These are phyloP conservation scores for Linaria vulgaris DNA, from an alignment of 257 asterid species.

Conservation along the genomic window DNA sequence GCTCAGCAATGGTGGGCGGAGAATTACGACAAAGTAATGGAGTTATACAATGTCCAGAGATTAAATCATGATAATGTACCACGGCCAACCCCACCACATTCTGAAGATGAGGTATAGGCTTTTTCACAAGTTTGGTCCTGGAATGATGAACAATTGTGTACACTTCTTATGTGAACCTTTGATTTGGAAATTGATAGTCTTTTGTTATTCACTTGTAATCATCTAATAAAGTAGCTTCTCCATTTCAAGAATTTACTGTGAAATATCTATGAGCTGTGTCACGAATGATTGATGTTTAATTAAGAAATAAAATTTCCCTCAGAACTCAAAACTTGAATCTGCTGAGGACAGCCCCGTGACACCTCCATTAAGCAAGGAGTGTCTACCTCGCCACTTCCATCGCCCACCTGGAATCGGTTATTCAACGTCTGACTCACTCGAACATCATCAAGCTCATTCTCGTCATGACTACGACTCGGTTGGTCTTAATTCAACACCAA, in stretches of 20 bases:
- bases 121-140: constrained; percentile 11
- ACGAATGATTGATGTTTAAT: not conserved
- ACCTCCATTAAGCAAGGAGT: constrained; percentile 69
- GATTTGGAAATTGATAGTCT: not conserved
- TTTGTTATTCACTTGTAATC: not conserved
- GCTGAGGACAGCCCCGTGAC: constrained; percentile 73
- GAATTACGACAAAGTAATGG: constrained; percentile 83
- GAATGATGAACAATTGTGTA: not conserved
- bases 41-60: constrained; percentile 79
- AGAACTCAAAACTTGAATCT: constrained; percentile 65
- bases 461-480: constrained; percentile 44
- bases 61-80: constrained; percentile 62
- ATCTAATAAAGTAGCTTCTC: too few relatives aligned
- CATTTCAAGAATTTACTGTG: too few relatives aligned
- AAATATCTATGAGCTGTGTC: not conserved
- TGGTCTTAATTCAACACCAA: constrained; percentile 69
- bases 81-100: constrained; percentile 54
- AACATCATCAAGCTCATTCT: constrained; percentile 39
- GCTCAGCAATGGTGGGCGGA: constrained; percentile 97
- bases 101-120: constrained; percentile 74
- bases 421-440: constrained; percentile 53
- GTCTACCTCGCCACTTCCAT: constrained; percentile 46
- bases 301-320: constrained; percentile 20
- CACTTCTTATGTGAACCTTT: not conserved
- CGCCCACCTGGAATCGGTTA: constrained; percentile 43